Base-by-base conservation (phyloP, 371 early-diverging fungal genomes). In the Mortierella sp. region DNA sequence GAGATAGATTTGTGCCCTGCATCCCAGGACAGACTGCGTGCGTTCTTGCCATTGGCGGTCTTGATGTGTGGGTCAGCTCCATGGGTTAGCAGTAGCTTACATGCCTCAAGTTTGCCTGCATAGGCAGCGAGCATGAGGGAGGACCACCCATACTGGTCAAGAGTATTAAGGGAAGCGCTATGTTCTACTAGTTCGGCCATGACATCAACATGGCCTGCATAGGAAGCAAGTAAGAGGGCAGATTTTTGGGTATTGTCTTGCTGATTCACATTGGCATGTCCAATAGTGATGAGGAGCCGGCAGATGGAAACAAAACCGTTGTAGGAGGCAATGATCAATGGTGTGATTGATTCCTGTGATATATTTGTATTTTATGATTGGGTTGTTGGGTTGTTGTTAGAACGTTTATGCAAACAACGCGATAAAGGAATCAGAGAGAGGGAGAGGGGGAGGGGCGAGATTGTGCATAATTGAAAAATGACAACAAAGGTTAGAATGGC, bases 51-150 rank as follows among this genome's bases (percentile, higher is more conserved):
- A 54, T 83, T 82, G 4, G 61, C 66, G 1, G 82, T 76, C 37
- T 55, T 74, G 62, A 83, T 64, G 32, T 71, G 61, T 22, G 70
- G 75, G 29, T 84, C 81, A 6, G 85, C 83, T 7, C 83, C 74
- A 29, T 80, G 69, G 1, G 73, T 55, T 7, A 86, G 51, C 13
- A 86, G 62, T 28, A 81, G 49, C 28, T 77, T 75, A 31, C 83
- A 78, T 7, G 84, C 76, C 7, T 82, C 77, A 9, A 51, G 31
- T 26, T 67, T 68, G 55, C 83, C 83, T 23, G 79, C 67, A 60
- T 82, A 82, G 35, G 86, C 77, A 4, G 86, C 84, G 3, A 86
- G 69, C 84, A 86, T 86, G 22, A 86, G 72, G 5, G 83, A 60
- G 1, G 84, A 76, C 84, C 83, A 86, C 3, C 85, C 86, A 31